Base-by-base conservation (phyloP, 352 stramenopile species). In the Globisporangium cystogenes region DNA sequence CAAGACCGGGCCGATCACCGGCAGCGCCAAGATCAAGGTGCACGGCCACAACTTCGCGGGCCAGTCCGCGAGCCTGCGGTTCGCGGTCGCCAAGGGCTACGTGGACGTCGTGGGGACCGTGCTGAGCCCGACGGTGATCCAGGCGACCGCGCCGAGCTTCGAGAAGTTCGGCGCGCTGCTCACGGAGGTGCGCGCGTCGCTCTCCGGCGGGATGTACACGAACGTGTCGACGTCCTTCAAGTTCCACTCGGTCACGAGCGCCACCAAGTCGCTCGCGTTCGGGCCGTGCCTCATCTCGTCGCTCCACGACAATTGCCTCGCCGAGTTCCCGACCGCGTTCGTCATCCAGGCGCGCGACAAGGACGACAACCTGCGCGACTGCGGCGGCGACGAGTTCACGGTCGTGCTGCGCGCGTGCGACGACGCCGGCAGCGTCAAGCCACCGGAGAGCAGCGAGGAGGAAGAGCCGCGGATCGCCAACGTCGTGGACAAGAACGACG, bases 181-280 rank as follows among this genome's bases (percentile, higher is more conserved):
- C 59, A 70, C 86, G 3, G 82, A 98, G 65, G 77, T 97, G 16
- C 88, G 96, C 40, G 86, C 96, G 4, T 93, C 87, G 35, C 70
- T 99, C 37, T 88, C 85, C 10, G 80, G 87, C 31, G 93, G 96
- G 15, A 78, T 86, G 57, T 96, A 97, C 57, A 98, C 95, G 7
- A 98, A 98, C 59, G 92, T 87, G 11, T 76, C 76, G 5, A 86
- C 80, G 16, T 67, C 74, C 12, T 91, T 86, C 63, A 87, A 86
- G 48, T 99, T 98, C 53, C 97, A 98, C 70, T 95, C 91, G 6
- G 96, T 99, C 20, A 97, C 94, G 7, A 71, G 88, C 39, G 88
- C 86, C 12, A 71, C 70, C 3, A 96, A 96, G 52, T 97, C 87
- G 10, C 62, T 99, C 20, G 94, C 92, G 33, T 99, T 98, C 67